Evolutionary conservation across 257 asterid genomes (phyloP), one percentile per base, ranked within the genome.

Genomic region (Nicotiana sylvestris): DNA sequence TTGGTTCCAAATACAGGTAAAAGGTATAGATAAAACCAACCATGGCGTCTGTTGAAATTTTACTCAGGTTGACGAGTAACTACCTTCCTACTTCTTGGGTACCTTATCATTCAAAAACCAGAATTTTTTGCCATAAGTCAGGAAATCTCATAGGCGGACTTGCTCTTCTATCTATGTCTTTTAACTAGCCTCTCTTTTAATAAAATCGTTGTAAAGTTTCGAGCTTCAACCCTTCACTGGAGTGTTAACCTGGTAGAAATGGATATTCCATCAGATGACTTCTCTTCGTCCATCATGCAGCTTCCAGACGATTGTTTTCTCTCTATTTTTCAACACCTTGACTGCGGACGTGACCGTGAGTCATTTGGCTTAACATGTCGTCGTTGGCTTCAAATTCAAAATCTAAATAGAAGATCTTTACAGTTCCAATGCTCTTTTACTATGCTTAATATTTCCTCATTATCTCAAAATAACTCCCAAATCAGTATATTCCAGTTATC

Each of bases 91-190:
- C 90, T 87, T 85, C 93, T 65, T 88, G 87, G 87, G 93, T 92
- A 5, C 86, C 86, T 81, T 80, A 86, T 64, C 85, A 88, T 77
- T 85, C 94, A 39, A 93, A 89, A 88, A 87, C 96, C 76, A 91
- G 89, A 89, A 93, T 95, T 78, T 95, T 93, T 77, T 93, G 98
- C 82, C 97, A 95, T 83, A 89, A 90, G 27, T 93, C 95, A 88
- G 95, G 94, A 32, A 83, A 85, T 35, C 91, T 91, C 62, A 85
- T 95, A 69, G 97, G 98, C 27, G 77, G 97, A 91, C 82, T 88
- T 55, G 86, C 92, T 39, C 90, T 89, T 46, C 66, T 60, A 60
- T 32, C 32, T 37, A 9, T 10, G 66, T 60, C 67, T 65, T 8
- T 51, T 51, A 51, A 91, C 97, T 53, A 76, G 81, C 86, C 86